Percentiles rank a stretch among this genome's conserved stretches.
phyloP scores from a whole-genome alignment of 2,329 filamentous ascomycete species.

The Trichophyton mentagrophytes region DNA sequence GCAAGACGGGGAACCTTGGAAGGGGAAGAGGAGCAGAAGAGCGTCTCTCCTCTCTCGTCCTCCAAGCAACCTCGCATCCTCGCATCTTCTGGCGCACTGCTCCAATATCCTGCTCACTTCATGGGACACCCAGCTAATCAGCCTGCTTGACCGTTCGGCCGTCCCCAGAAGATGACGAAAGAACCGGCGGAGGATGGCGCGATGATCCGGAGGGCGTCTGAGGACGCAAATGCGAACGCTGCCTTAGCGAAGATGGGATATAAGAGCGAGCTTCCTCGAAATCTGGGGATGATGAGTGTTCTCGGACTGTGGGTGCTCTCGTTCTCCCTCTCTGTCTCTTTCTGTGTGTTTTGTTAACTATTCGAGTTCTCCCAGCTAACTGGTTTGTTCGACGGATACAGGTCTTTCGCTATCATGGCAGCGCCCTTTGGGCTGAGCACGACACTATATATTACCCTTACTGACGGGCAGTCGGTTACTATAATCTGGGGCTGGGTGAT shows the following conservation, averaged over 20 bases:
- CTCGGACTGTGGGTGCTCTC: constrained; percentile 42
- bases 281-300: constrained; percentile 56
- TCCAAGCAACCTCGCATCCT: too few relatives aligned
- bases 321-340: neutral
- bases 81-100: too few relatives aligned
- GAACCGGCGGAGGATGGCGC: neutral
- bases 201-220: constrained; percentile 4
- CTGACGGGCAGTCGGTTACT: constrained; percentile 56
- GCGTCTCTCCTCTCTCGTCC: too few relatives aligned
- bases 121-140: neutral
- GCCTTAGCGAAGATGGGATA: constrained; percentile 56
- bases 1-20: too few relatives aligned
- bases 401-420: constrained; percentile 63
- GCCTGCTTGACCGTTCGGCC: neutral
- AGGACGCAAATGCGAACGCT: constrained; percentile 40
- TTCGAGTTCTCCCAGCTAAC: neutral
- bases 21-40: too few relatives aligned
- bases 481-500: constrained; percentile 59
- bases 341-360: neutral
- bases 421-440: constrained; percentile 56
- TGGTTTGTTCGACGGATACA: constrained; percentile 13
- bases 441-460: constrained; percentile 55
- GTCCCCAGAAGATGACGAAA: neutral
- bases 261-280: constrained; percentile 52
- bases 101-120: neutral